These are phyloP conservation scores for Hypoxylon sp. DNA, from an alignment of 2,329 filamentous ascomycete genomes.

Conservation along the genomic window DNA sequence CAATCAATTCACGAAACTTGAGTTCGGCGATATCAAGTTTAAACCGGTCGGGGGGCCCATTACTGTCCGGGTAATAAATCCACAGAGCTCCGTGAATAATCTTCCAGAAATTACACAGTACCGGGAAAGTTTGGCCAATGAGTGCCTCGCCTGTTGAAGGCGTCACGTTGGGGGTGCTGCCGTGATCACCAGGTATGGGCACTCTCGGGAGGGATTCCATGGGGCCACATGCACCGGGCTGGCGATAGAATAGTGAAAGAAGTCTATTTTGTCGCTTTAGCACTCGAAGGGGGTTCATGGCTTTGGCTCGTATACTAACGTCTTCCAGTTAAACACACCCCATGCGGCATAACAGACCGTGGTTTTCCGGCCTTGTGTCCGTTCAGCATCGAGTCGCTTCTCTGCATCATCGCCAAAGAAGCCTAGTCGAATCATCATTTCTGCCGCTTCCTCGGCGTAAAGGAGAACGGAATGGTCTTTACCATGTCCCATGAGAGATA, in stretches of 20 bases:
- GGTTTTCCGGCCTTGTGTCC: no score
- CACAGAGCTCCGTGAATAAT: conserved; percentile 48
- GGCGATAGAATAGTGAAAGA: conserved; percentile 46
- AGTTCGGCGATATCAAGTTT: conserved; percentile 47
- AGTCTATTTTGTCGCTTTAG: conserved; percentile 42
- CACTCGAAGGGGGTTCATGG: neutral
- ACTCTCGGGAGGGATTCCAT: conserved; percentile 35
- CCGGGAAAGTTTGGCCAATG: conserved; percentile 43
- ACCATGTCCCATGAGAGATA: conserved; percentile 48
- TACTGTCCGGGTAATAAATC: conserved; percentile 42
- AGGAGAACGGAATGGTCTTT: conserved; percentile 47
- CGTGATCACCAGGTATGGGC: no score
- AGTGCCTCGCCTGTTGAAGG: no score
- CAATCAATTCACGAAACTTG: conserved; percentile 51
- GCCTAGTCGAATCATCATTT: no score
- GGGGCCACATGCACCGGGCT: conserved; percentile 44
- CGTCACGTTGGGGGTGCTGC: no score
- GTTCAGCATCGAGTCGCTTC: no score
- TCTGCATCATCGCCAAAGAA: no score
- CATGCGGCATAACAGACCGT: conserved; percentile 47
- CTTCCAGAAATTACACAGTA: conserved; percentile 49
- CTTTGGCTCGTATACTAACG: conserved; percentile 41
- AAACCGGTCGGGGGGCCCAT: conserved; percentile 21
- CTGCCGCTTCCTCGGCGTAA: conserved; percentile 43
- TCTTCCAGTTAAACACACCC: conserved; percentile 51